Evolutionary conservation across 163 green algal species (phyloP).

Genomic region (Chlorella variabilis): DNA sequence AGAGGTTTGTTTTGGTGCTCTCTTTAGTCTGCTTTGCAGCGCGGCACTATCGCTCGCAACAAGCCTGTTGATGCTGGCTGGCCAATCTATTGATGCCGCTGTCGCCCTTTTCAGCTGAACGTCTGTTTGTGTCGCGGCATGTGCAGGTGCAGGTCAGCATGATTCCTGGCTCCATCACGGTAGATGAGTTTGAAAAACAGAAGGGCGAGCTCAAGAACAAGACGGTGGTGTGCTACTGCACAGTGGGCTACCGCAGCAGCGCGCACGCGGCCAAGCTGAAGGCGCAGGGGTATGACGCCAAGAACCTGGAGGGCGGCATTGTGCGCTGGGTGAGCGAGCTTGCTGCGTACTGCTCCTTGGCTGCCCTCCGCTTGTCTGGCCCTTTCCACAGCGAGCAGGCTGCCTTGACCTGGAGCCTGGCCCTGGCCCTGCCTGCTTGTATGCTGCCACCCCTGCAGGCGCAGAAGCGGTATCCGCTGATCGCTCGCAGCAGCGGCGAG

Average conservation of each 20-base stretch:
- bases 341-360: not conserved
- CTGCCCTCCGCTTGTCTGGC: not conserved
- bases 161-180: slow-evolving; percentile 13
- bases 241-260: slow-evolving; percentile 47
- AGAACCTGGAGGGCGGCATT: slow-evolving; percentile 53
- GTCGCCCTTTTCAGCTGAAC: no score
- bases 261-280: slow-evolving; percentile 33
- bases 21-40: no score
- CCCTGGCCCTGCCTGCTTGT: not conserved
- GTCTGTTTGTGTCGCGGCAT: not conserved
- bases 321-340: slow-evolving; percentile 43
- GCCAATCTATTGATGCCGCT: no score
- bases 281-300: slow-evolving; percentile 33
- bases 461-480: slow-evolving; percentile 40
- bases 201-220: not conserved
- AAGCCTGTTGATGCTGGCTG: no score
- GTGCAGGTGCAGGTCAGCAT: slow-evolving; percentile 19
- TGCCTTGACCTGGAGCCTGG: no score
- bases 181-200: slow-evolving; percentile 13
- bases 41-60: no score
- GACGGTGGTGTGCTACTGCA: slow-evolving; percentile 47
- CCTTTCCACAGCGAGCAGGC: no score
- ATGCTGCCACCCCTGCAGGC: slow-evolving; percentile 17
- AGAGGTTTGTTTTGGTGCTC: slow-evolving; percentile 1
- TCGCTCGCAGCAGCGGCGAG: not conserved